Evolutionary conservation across 2,329 filamentous ascomycete species (phyloP).

Genomic region (Diaporthe capsici): DNA sequence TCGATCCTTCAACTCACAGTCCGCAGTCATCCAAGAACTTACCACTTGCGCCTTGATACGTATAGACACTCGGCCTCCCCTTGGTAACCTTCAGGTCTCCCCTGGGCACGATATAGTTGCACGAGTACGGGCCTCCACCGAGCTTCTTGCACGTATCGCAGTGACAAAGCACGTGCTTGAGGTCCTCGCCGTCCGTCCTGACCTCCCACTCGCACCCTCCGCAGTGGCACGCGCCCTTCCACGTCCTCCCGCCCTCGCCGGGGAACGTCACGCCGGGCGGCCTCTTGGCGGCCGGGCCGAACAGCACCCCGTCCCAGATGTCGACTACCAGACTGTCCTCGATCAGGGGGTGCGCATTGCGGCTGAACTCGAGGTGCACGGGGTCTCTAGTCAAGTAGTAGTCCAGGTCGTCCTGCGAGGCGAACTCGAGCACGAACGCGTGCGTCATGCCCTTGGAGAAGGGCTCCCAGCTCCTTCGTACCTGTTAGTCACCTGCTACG

Average conservation of each 20-base stretch:
- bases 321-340: conserved; percentile 18
- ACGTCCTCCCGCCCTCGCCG: conserved; percentile 3
- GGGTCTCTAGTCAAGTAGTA: conserved; percentile 12
- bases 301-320: conserved; percentile 11
- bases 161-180: conserved; percentile 9
- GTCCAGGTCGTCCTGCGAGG: conserved; percentile 23
- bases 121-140: conserved; percentile 17
- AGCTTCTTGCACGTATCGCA: conserved; percentile 19
- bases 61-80: conserved; percentile 7
- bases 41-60: conserved; percentile 14
- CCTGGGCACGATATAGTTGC: conserved; percentile 20
- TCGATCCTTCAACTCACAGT: neutral
- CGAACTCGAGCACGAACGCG: conserved; percentile 13
- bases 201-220: conserved; percentile 16
- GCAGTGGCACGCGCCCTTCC: conserved; percentile 26
- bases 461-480: neutral
- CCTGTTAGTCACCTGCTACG: no score
- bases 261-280: conserved; percentile 16
- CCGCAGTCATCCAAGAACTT: neutral
- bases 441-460: conserved; percentile 20
- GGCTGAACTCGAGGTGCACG: conserved; percentile 26
- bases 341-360: conserved; percentile 19
- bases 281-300: conserved; percentile 1
- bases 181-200: conserved; percentile 19
- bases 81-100: conserved; percentile 13